Base-by-base conservation (phyloP, 2,329 filamentous ascomycete genomes). In the Camptophora hylomeconis region DNA sequence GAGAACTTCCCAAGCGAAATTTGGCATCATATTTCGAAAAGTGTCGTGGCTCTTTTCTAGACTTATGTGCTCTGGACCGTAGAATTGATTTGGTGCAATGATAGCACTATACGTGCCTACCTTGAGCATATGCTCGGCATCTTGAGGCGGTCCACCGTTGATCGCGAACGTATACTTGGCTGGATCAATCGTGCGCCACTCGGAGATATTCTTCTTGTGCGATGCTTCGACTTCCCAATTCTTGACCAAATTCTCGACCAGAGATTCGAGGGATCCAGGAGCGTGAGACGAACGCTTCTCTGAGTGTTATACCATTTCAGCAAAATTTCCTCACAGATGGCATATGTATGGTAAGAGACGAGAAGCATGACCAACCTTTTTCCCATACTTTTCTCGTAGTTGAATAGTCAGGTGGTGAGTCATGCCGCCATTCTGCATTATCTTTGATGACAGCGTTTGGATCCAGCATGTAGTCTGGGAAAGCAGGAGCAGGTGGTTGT, bases 141-240 rank as follows among this genome's bases (percentile, higher is more conserved):
- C 54, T 42, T 72, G 62, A 1, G 67, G 58, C 6, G 63, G 57
- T 0, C 63, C 65, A 17, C 72, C 72, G 41, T 77, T 77, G 50
- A 78, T 66, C 15, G 69, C 63, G 45, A 79, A 77, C 3, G 56
- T 63, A 57, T 78, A 79, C 17, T 63, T 65, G 5, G 55, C 46
- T 3, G 54, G 58, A 47, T 77, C 69, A 40, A 79, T 63, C 2
- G 75, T 79, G 24, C 73, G 64, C 74, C 74, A 79, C 51, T 79
- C 69, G 3, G 53, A 42, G 7, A 77, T 57, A 10, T 59, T 44
- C 5, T 63, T 63, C 53, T 79, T 79, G 64, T 75, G 77, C 0
- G 70, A 76, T 1, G 75, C 75, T 49, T 79, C 74, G 28, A 78
- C 67, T 50, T 79, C 74, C 75, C 74, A 79, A 49, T 79, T 79